Base-by-base conservation (phyloP, 495 filamentous ascomycete genomes). In the Rhypophila decipiens region DNA sequence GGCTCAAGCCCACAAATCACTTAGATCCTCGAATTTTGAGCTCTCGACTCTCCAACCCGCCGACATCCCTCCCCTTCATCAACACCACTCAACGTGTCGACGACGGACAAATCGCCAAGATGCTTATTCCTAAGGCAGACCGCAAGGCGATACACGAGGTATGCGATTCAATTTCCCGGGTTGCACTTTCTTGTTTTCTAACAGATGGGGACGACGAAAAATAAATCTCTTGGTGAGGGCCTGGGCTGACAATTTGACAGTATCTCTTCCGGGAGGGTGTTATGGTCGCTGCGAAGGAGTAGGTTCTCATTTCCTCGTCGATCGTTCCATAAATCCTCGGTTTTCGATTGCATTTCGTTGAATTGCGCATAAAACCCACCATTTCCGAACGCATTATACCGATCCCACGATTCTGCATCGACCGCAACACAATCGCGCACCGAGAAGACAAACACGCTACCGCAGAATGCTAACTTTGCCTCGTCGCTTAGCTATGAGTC, bases 241-340 rank as follows among this genome's bases (percentile, higher is more conserved):
- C n/a, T n/a, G n/a, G n/a, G 61, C 70, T 73, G 63, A 73, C 63
- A 47, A 57, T 58, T 44, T 42, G 56, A 33, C 60, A 97, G 85
- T 96, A 97, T 83, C 88, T 98, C 83, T 97, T 98, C 85, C 88
- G 91, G 63, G 93, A 98, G 87, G 93, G 93, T 70, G 93, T 98
- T 44, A 85, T 97, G 74, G 91, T 96, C 70, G 93, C 94, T 60
- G 91, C 93, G 80, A 98, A 98, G 80, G 87, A 98, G 63, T 66
- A 63, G 51, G 61, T 65, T 34, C 47, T 31, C 13, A 7, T 31
- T 31, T 31, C 36, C 42, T 50, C n/a, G n/a, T n/a, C n/a, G n/a
- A n/a, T n/a, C n/a, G n/a, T n/a, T n/a, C 7, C 29, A 33, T 13
- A 33, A n/a, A n/a, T n/a, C 27, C 23, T 33, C 43, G 23, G 40